Base-by-base conservation (phyloP, 495 filamentous ascomycete genomes). In the Sporormia fimetaria region DNA sequence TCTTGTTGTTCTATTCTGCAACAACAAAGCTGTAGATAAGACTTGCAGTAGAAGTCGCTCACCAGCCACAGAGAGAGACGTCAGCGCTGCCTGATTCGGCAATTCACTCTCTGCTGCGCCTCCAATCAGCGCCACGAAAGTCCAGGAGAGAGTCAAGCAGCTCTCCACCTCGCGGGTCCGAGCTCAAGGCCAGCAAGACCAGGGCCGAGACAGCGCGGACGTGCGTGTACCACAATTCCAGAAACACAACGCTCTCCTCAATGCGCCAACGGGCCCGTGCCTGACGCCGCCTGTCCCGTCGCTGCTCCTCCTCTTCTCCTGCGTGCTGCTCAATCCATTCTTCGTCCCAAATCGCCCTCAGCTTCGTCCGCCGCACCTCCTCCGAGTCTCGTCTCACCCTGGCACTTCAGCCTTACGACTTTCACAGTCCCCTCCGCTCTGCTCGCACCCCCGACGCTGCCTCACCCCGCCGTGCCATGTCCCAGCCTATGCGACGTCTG, bases 401-500 rank as follows among this genome's bases (percentile, higher is more conserved):
- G 29, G 4, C 25, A 20, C 9, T 40, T 54, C 51, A 49, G 46
- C 54, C 44, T 44, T 49, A 57, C 42, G 23, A 22, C 27, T 31
- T 21, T 33, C n/a, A n/a, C 23, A n/a, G 36, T 33, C 36, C 22
- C 21, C 26, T 36, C 37, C 34, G 27, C 33, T 42, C 38, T 49
- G 27, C 28, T 35, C 47, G 33, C 37, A 14, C 33, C 37, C 17
- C 15, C 33, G 14, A 36, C 34, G 7, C 41, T 35, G 37, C n/a
- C 39, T 34, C 33, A 36, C 21, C 39, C 35, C 20, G 18, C 31
- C 30, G 47, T 54, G 51, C 51, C 35, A 54, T 54, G 51, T 54
- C n/a, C 47, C 38, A 45, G 45, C 24, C 37, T 34, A 42, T 49
- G 39, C 51, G 21, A 54, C 37, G 16, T 12, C 15, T 28, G 22